phyloP scores from a whole-genome alignment of 164 flowering plant genomes.

The Stephania cephalantha region DNA sequence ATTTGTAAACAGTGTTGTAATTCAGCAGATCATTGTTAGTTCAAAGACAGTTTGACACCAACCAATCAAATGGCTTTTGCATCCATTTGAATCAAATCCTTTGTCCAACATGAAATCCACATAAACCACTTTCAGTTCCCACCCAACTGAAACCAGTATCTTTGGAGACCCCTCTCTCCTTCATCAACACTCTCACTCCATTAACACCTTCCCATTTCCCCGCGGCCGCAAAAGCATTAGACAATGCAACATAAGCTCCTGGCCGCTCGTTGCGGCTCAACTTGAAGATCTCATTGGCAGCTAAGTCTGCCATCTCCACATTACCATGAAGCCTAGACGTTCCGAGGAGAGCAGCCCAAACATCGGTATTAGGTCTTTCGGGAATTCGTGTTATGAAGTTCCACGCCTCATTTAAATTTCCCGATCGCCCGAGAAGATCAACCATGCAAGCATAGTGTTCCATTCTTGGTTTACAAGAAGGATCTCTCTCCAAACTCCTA shows the following conservation, averaged over 20 bases:
- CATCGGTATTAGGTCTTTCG: conserved; percentile 40
- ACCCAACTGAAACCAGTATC: conserved; percentile 68
- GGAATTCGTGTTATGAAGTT: conserved; percentile 64
- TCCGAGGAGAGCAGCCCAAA: conserved; percentile 89
- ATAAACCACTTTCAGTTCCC: conserved; percentile 38
- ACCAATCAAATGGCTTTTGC: not conserved
- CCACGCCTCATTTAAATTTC: conserved; percentile 55
- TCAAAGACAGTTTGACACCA: not conserved
- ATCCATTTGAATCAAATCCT: not conserved
- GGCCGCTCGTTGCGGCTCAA: conserved; percentile 35
- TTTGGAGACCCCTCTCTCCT: conserved; percentile 53
- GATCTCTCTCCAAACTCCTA: conserved; percentile 61
- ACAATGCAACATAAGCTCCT: conserved; percentile 77
- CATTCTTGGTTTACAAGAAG: conserved; percentile 65
- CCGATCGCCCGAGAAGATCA: conserved; percentile 81
- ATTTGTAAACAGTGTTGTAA: not conserved
- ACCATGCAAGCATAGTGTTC: conserved; percentile 98
- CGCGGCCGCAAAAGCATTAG: conserved; percentile 73
- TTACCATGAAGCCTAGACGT: conserved; percentile 67
- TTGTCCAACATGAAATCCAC: conserved; percentile 18
- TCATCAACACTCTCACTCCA: conserved; percentile 70
- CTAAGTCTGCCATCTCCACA: conserved; percentile 58
- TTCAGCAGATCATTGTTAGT: not conserved
- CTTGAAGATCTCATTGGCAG: conserved; percentile 71
- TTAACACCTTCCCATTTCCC: conserved; percentile 69